A percentile compares a stretch with the other conserved stretches of the same genome.
Evolutionary conservation across 352 stramenopile species (phyloP).

Genomic region (Elongisporangium undulatum): DNA sequence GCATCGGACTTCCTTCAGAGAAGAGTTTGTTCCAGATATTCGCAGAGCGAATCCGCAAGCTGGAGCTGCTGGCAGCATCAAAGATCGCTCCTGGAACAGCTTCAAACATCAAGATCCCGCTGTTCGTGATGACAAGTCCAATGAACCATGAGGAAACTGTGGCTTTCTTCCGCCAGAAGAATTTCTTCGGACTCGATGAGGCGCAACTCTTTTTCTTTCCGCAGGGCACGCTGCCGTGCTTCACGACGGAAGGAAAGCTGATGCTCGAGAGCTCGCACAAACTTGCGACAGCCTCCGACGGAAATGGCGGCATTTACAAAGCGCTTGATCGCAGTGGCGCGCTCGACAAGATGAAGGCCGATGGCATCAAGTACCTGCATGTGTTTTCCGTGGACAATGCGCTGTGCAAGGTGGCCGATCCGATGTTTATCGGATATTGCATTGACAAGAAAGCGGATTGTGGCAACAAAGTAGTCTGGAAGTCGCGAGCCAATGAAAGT

Average conservation of each 20-base stretch:
- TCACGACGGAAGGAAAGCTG: slow-evolving; percentile 93
- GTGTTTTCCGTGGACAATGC: slow-evolving; percentile 98
- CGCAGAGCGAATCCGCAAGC: slow-evolving; percentile 83
- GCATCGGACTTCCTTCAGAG: slow-evolving; percentile 89
- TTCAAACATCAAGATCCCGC: slow-evolving; percentile 33
- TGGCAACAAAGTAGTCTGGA: slow-evolving; percentile 97
- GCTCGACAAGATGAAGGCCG: slow-evolving; percentile 77
- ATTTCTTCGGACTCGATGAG: slow-evolving; percentile 89
- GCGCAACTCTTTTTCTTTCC: slow-evolving; percentile 94
- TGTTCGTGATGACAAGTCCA: slow-evolving; percentile 98
- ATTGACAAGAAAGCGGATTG: slow-evolving; percentile 91
- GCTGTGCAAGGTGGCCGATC: slow-evolving; percentile 94
- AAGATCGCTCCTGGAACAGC: slow-evolving; percentile 17
- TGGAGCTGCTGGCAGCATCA: slow-evolving; percentile 25
- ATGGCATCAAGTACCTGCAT: slow-evolving; percentile 93
- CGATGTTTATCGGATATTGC: slow-evolving; percentile 96
- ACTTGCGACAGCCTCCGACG: slow-evolving; percentile 93
- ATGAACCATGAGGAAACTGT: slow-evolving; percentile 94
- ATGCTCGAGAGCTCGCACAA: slow-evolving; percentile 88
- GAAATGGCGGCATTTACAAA: slow-evolving; percentile 97
- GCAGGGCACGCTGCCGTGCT: slow-evolving; percentile 95
- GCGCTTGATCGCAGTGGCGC: slow-evolving; percentile 89
- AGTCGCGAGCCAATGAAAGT: slow-evolving; percentile 90
- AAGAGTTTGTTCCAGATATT: slow-evolving; percentile 95
- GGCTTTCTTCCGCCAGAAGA: slow-evolving; percentile 87